Percentiles rank a stretch among this genome's conserved stretches.
Evolutionary conservation across 495 filamentous ascomycete species (phyloP).

Genomic region (Clavariopsis aquatica): DNA sequence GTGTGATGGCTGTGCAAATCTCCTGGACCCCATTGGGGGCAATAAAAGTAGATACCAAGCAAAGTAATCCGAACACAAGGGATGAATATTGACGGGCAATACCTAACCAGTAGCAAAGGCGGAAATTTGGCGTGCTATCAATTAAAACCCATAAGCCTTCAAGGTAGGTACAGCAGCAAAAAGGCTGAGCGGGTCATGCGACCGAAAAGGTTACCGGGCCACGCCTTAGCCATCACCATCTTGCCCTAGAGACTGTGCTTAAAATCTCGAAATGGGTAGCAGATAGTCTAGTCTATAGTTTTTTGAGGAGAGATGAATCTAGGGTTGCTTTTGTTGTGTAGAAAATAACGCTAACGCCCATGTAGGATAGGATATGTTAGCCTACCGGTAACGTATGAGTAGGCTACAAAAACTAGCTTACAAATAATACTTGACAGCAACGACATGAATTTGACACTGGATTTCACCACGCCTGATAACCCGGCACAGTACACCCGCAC

Average conservation of each 20-base stretch:
- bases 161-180: constrained; percentile 22
- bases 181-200: too few relatives aligned
- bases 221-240: constrained; percentile 18
- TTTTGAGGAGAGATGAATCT: constrained; percentile 13
- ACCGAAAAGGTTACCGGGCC: too few relatives aligned
- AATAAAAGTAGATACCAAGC: constrained; percentile 16
- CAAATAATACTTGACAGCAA: constrained; percentile 15
- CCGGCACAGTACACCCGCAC: too few relatives aligned
- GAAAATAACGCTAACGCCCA: constrained; percentile 15
- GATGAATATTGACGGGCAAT: constrained; percentile 8
- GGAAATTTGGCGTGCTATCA: constrained; percentile 4
- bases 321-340: constrained; percentile 17
- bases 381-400: background rate
- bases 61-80: constrained; percentile 11
- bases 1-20: constrained; percentile 1
- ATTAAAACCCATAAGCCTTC: constrained; percentile 25
- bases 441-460: constrained; percentile 18
- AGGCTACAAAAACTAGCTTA: constrained; percentile 12
- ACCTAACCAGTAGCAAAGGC: constrained; percentile 15
- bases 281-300: constrained; percentile 2
- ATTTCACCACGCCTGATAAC: constrained; percentile 12
- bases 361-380: constrained; percentile 4
- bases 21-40: background rate
- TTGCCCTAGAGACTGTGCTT: constrained; percentile 7
- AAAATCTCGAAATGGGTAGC: constrained; percentile 15